Base-by-base conservation (phyloP, 139 green algal genomes). In the Picochlorum sp. region DNA sequence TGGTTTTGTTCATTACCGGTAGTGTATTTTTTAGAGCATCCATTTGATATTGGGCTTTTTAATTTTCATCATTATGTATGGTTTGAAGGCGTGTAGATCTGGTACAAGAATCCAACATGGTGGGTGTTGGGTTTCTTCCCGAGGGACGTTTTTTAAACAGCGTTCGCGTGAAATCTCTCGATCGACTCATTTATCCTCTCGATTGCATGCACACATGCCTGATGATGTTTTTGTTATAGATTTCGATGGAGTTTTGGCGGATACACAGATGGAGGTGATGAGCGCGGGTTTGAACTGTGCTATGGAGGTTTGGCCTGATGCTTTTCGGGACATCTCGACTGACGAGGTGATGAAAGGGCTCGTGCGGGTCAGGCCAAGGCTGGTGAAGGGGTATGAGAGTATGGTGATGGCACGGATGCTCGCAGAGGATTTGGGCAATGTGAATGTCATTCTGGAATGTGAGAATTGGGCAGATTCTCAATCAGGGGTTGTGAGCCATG, bases 211-310 rank as follows among this genome's bases (percentile, higher is more conserved):
- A 6, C 18, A 9, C 26, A 14, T 18, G 10, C 69, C 69, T 13
- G 45, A 49, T 7, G 83, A 92, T 44, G 79, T 92, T 3, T 80
- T 91, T 13, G 71, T 76, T 0, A 54, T 91, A 0, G 85, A 92
- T 30, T 86, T 89, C 45, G 85, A 92, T 51, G 85, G 85, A 20
- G 84, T 91, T 2, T 24, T 92, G 0, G 73, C 81, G 2, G 85
- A 91, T 58, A 78, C 68, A 3, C 77, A 88, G 47, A 69, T 66
- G 0, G 85, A 91, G 75, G 83, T 88, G 13, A 30, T 47, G 6
- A 15, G n/a, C 45, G 4, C 78, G 82, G 82, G 62, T 1, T 63
- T 75, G 14, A 62, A 63, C 14, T 70, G 77, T 24, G 78, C 74
- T 6, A 30, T 30, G 7, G 24, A 68, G 11, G 64, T 66, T 37